Conservation (phyloP, 208 protist genomes). For the Acanthamoeba culbertsoni region DNA sequence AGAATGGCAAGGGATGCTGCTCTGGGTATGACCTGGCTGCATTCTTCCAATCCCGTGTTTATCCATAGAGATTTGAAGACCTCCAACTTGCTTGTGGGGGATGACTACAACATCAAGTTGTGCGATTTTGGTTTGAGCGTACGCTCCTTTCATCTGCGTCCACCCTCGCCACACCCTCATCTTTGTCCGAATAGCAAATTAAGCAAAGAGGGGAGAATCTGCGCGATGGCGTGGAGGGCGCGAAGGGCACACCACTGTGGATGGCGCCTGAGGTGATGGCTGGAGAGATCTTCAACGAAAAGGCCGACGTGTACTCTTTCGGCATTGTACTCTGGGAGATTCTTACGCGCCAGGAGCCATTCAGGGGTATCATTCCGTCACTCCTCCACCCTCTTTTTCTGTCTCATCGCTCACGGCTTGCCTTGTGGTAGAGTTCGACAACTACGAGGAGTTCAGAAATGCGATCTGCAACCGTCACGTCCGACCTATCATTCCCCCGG, state of each 20-base stretch:
- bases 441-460: conserved; percentile 53
- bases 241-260: conserved; percentile 79
- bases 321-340: conserved; percentile 80
- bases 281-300: conserved; percentile 74
- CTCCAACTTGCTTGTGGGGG: conserved; percentile 56
- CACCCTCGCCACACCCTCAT: background rate
- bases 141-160: background rate
- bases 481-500: conserved; percentile 65
- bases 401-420: background rate
- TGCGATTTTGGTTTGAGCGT: conserved; percentile 44
- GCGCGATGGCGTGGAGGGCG: conserved; percentile 73
- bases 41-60: conserved; percentile 75
- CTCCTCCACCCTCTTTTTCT: background rate
- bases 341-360: conserved; percentile 74
- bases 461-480: conserved; percentile 66
- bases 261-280: conserved; percentile 82
- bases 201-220: conserved; percentile 75
- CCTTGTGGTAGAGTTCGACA: background rate
- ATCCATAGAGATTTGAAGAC: conserved; percentile 79
- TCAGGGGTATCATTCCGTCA: conserved; percentile 66
- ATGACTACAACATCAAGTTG: conserved; percentile 54
- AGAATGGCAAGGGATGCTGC: conserved; percentile 76
- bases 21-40: conserved; percentile 74
- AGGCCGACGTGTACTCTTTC: conserved; percentile 82
- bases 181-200: conserved; percentile 64